Base-by-base conservation (phyloP, 1,284 basidiomycete genomes). In the Puccinia hordei region DNA sequence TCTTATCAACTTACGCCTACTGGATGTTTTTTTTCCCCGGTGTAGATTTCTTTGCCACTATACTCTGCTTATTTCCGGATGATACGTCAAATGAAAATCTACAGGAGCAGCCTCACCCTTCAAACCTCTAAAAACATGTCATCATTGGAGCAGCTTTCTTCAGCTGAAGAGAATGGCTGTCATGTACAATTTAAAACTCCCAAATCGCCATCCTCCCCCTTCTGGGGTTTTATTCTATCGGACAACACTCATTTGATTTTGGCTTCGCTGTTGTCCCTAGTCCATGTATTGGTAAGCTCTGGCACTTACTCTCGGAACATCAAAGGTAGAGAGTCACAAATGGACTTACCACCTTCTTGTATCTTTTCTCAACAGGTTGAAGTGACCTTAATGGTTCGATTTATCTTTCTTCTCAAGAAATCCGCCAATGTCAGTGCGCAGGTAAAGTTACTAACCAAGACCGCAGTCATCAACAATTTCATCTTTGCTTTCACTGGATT, bases 341-440 rank as follows among this genome's bases (percentile, higher is more conserved):
- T 24, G 35, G 22, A 22, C 61, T 63, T n/a, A 63, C n/a, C 35
- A 41, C 22, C 19, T 38, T n/a, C n/a, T n/a, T n/a, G 17, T 17
- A 8, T 9, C 19, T 38, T 6, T 15, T 17, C 33, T 59, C 35
- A 22, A 63, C 35, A 63, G 61, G 19, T 63, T 38, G 61, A 63
- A 38, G 61, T 63, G 6, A 63, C 9, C 9, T 19, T 63, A 6
- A 38, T 38, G 61, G 41, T 63, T 38, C 61, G 61, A 22, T 63
- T 63, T 30, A 13, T 63, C 5, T 38, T n/a, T n/a, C 19, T 63
- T 38, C 35, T 63, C 17, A 63, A 41, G 61, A 63, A 33, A n/a
- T 63, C 61, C 15, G 61, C 35, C 22, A 63, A 22, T 38, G 19
- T 63, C 61, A 63, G 61, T 35, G 61, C 61, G 35, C 61, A 63